Evolutionary conservation across 352 stramenopile genomes (phyloP).

Genomic region (Phytophthora europaea): DNA sequence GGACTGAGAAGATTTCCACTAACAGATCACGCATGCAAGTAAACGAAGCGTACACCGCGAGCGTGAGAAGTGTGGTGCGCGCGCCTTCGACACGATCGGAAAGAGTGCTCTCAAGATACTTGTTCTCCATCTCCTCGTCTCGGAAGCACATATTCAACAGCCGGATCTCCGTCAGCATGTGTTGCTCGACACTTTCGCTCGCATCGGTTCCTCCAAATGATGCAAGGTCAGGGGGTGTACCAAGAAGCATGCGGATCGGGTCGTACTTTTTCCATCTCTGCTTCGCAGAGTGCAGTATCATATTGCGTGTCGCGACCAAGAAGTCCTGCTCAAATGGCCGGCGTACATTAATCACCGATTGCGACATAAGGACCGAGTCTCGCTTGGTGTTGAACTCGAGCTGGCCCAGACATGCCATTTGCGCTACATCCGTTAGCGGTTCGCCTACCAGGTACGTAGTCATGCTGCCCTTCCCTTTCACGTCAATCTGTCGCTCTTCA

Average conservation of each 20-base stretch:
- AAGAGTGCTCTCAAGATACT: constrained; percentile 76
- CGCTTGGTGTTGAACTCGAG: constrained; percentile 71
- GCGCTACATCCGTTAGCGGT: constrained; percentile 69
- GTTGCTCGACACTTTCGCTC: constrained; percentile 56
- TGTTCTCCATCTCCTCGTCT: constrained; percentile 78
- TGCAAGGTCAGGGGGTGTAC: constrained; percentile 53
- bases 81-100: constrained; percentile 71
- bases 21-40: constrained; percentile 72
- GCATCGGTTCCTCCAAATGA: constrained; percentile 48
- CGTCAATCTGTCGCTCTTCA: constrained; percentile 83
- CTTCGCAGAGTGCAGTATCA: constrained; percentile 59
- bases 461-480: constrained; percentile 90
- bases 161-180: constrained; percentile 78
- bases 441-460: constrained; percentile 86
- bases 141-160: constrained; percentile 71
- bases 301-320: constrained; percentile 57
- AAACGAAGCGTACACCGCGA: constrained; percentile 73
- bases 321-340: constrained; percentile 65
- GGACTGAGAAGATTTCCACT: constrained; percentile 54
- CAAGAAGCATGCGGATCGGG: constrained; percentile 61
- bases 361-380: constrained; percentile 69
- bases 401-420: constrained; percentile 66
- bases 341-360: constrained; percentile 45
- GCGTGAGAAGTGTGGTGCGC: constrained; percentile 60
- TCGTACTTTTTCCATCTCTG: constrained; percentile 72